phyloP scores from a whole-genome alignment of 2,329 filamentous ascomycete species.

The Scleromitrula shiraiana region DNA sequence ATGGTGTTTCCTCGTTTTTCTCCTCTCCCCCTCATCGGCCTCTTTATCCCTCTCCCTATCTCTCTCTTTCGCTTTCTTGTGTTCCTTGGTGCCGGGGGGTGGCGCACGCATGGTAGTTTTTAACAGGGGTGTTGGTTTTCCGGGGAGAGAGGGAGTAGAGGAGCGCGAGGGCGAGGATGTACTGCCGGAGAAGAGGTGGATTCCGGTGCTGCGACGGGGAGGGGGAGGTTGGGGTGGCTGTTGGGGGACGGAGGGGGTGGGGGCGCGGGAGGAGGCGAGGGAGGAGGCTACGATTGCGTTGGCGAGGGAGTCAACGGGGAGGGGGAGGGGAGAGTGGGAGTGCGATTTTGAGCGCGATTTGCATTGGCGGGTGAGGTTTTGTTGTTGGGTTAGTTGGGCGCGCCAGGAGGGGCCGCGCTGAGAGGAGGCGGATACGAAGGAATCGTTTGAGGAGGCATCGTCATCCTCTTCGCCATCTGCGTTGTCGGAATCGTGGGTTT shows the following conservation, averaged over 20 bases:
- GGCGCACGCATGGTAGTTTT: slow-evolving; percentile 1
- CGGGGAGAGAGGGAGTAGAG: neutral
- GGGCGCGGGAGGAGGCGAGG: slow-evolving; percentile 54
- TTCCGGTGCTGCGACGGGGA: slow-evolving; percentile 30
- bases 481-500: neutral
- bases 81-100: neutral
- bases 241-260: slow-evolving; percentile 29
- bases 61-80: slow-evolving; percentile 57
- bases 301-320: slow-evolving; percentile 52
- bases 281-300: slow-evolving; percentile 70
- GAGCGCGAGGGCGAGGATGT: slow-evolving; percentile 12
- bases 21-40: slow-evolving; percentile 43
- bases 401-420: slow-evolving; percentile 20
- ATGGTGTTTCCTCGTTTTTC: slow-evolving; percentile 45
- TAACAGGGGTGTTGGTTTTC: neutral
- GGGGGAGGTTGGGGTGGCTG: slow-evolving; percentile 15
- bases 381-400: slow-evolving; percentile 21
- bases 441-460: slow-evolving; percentile 26
- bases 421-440: slow-evolving; percentile 28
- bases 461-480: slow-evolving; percentile 13
- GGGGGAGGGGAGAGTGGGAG: slow-evolving; percentile 15
- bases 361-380: slow-evolving; percentile 6
- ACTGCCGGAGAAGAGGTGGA: slow-evolving; percentile 30
- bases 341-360: too few relatives aligned
- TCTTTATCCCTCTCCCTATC: slow-evolving; percentile 48